These are phyloP conservation scores for Astragalus glycyphyllos DNA, from an alignment of 306 rosid genomes.

Conservation along the genomic window DNA sequence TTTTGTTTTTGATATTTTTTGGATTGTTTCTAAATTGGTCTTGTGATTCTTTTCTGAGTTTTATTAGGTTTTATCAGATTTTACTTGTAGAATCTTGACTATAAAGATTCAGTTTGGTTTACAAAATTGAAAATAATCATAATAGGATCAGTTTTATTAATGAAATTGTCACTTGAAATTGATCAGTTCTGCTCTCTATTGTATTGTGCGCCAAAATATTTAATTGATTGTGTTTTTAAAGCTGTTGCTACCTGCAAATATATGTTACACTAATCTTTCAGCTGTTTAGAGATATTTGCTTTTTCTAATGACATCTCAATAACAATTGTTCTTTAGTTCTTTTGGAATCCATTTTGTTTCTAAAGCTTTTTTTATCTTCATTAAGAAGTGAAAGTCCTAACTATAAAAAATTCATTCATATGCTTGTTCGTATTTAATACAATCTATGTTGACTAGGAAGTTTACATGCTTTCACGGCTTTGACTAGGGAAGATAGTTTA, in stretches of 20 bases:
- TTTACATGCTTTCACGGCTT: background rate
- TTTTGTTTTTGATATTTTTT: background rate
- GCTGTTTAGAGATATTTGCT: background rate
- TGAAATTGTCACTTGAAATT: too few relatives aligned
- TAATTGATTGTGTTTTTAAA: background rate
- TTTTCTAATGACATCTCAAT: background rate
- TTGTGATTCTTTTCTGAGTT: too few relatives aligned
- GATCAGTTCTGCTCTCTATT: background rate
- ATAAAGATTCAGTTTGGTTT: too few relatives aligned
- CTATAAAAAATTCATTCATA: background rate
- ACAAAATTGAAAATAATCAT: too few relatives aligned
- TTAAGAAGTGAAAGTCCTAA: too few relatives aligned
- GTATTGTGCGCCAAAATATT: too few relatives aligned
- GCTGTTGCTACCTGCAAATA: background rate
- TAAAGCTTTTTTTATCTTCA: too few relatives aligned
- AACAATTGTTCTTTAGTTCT: background rate
- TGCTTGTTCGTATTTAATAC: background rate
- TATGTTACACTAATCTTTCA: background rate
- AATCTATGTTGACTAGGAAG: background rate
- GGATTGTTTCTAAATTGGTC: background rate
- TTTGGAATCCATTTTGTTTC: background rate
- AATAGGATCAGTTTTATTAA: too few relatives aligned
- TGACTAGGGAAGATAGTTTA: background rate
- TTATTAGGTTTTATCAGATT: too few relatives aligned
- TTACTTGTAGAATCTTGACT: too few relatives aligned